Base-by-base conservation (phyloP, 176 grass and related monocot genomes). In the Echinochloa phyllopogon region DNA sequence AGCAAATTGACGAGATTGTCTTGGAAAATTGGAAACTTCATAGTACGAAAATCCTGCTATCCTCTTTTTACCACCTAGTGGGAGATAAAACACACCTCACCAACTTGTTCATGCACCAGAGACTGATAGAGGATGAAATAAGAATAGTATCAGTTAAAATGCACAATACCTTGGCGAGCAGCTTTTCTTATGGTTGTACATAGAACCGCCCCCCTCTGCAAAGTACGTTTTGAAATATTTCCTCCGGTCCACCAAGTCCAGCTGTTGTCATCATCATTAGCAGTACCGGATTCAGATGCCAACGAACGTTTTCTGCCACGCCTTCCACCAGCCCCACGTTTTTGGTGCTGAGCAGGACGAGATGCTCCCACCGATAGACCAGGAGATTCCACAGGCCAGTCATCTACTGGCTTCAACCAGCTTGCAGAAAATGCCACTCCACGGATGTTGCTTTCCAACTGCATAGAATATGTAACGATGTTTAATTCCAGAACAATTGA, bases 381-480 rank as follows among this genome's bases (percentile, higher is more conserved):
- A 71, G 91, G 84, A 77, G 83, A 88, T 77, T 92, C 86, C 61
- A 76, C 47, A 45, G 87, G 85, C 74, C 91, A 89, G 48, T 95
- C 93, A 81, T 94, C 91, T 51, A 94, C 64, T 55, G 92, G 77
- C 81, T 94, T 99, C 43, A 90, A 89, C 96, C 96, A 99, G 48
- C 80, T 89, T 77, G 83, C 81, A 77, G 86, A 92, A 83, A 99
- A 92, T 73, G 93, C 89, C 80, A 99, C 87, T 80, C 80, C 87
- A 76, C 91, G 90, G 69, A 99, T 96, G 79, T 89, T 95, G 76
- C 81, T 94, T 85, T 99, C 96, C 87, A 99, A 61, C 96, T 96
- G 91, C 86, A 87, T 62, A 78, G 36, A 80, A 72, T 27, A 93
- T 60, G 41, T 62, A 86, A 71, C 8, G 72, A 86, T 3, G 57